Conservation (phyloP, 495 filamentous ascomycete genomes). For the Aspergillus haitiensis region DNA sequence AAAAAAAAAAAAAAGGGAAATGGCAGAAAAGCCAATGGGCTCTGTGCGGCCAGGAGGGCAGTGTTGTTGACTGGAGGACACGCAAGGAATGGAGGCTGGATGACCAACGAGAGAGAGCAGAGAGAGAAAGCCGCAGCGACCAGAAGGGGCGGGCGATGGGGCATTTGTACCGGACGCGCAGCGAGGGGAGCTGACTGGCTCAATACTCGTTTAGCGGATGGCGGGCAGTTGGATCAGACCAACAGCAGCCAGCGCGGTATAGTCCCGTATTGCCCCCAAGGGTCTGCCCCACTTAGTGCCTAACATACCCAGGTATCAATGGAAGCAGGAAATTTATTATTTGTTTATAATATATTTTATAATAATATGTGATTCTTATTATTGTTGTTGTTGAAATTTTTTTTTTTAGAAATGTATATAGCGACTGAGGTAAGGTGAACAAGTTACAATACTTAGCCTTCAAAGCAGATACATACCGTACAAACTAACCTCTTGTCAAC, state of each 20-base stretch:
- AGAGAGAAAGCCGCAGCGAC: slow-evolving; percentile 40
- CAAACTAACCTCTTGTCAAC: no score
- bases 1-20: slow-evolving; percentile 26
- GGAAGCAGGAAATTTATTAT: slow-evolving; percentile 8
- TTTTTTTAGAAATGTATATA: no score
- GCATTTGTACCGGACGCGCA: slow-evolving; percentile 46
- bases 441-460: no score
- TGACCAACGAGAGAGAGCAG: slow-evolving; percentile 52
- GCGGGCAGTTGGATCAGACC: slow-evolving; percentile 23
- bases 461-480: no score
- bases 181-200: slow-evolving; percentile 33
- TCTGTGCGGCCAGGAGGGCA: slow-evolving; percentile 29
- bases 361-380: neutral
- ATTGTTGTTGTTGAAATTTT: neutral
- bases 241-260: slow-evolving; percentile 19
- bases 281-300: slow-evolving; percentile 22
- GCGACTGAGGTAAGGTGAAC: no score
- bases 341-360: neutral
- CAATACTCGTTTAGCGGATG: slow-evolving; percentile 25
- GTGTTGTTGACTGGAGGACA: slow-evolving; percentile 30
- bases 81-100: slow-evolving; percentile 37
- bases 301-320: slow-evolving; percentile 4
- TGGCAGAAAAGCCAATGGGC: slow-evolving; percentile 27
- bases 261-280: slow-evolving; percentile 23
- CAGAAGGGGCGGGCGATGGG: slow-evolving; percentile 48